Evolutionary conservation across 441 rosid genomes (phyloP), one percentile per base, ranked within the genome.

Genomic region (Euphorbia schlechtendalii): DNA sequence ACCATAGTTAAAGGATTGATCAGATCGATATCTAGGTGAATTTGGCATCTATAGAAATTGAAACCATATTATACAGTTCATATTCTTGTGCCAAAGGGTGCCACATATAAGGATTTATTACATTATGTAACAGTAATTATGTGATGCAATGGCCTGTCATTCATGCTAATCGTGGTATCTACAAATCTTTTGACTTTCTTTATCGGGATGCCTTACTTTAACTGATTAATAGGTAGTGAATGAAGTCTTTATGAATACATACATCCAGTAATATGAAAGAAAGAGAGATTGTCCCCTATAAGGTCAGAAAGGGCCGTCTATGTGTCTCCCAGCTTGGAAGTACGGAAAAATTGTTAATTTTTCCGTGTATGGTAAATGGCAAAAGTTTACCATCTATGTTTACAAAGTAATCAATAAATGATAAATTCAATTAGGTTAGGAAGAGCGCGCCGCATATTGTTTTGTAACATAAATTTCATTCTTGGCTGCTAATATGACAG

Each of bases 401-500:
- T 27, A 30, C 14, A 8, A 34, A 28, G 22, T 32, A 54, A 15
- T 3, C 21, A 20, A 48, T 5, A 25, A 55, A 21, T 54, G 20
- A 7, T 21, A 10, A 18, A 53, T 59, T 13, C 30, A 22, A 45
- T 25, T 32, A 36, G 8, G 46, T 53, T 48, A 27, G 14, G 58
- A 65, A 55, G 43, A 45, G 56, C 17, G 12, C 25, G 8, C 56
- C 11, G 3, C 60, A 10, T 59, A n/a, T n/a, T n/a, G n/a, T n/a
- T n/a, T n/a, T n/a, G n/a, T n/a, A 13, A 34, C 22, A 17, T 4
- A 2, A 46, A 51, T 46, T 18, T 56, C 25, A 63, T 49, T 59
- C 18, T 49, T 71, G 51, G 15, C 43, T 27, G 21, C 62, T 59
- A 21, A 38, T 48, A 14, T 61, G 63, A 65, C 75, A 77, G 80